phyloP scores from a whole-genome alignment of 2,329 filamentous ascomycete species.

The Fusarium miscanthi region DNA sequence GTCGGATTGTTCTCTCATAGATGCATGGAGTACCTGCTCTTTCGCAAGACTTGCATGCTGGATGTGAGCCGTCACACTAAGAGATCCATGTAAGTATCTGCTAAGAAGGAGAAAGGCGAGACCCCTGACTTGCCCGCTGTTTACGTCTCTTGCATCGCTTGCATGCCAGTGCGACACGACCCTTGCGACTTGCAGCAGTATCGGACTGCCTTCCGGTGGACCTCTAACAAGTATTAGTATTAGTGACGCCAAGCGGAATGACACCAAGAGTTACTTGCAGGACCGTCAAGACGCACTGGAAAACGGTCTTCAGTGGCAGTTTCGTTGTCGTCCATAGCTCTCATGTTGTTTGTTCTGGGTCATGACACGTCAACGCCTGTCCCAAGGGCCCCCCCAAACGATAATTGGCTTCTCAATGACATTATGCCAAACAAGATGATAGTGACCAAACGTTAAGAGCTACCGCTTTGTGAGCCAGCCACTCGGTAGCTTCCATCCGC shows the following conservation, averaged over 20 bases:
- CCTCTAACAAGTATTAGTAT: not conserved
- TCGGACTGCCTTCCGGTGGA: not conserved
- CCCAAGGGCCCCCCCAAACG: rapidly evolving
- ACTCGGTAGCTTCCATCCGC: not conserved
- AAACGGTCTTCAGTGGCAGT: no score
- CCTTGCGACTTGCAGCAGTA: rapidly evolving
- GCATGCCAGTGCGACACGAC: not conserved
- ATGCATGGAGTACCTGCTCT: not conserved
- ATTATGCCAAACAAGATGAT: not conserved
- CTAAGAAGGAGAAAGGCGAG: no score
- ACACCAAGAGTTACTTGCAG: rapidly evolving
- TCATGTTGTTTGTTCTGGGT: not conserved
- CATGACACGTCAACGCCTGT: not conserved
- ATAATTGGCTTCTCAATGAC: no score
- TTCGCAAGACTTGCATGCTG: not conserved
- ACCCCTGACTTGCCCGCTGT: not conserved
- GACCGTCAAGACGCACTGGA: rapidly evolving
- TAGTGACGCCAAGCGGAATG: rapidly evolving
- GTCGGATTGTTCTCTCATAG: not conserved
- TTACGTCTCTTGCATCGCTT: not conserved
- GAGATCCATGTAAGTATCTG: rapidly evolving
- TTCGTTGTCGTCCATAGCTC: not conserved
- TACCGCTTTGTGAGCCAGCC: not conserved
- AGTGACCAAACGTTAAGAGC: not conserved
- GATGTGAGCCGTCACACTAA: not conserved